Evolutionary conservation across 805 yeast genomes (phyloP).

Genomic region (Metschnikowia amazonensis): DNA sequence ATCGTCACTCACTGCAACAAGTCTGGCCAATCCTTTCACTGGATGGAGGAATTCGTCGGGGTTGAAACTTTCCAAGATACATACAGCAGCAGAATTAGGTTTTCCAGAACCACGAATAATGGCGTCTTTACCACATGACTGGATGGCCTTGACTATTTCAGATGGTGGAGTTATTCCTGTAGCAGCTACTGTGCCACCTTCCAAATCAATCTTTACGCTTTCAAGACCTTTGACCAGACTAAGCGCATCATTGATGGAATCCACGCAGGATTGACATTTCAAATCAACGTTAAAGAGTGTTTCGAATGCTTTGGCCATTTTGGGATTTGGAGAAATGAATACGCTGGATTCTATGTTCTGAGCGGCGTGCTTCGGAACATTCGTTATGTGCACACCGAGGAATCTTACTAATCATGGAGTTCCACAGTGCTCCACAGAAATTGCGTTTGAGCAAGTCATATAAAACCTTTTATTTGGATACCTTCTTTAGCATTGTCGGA

Average conservation of each 20-base stretch:
- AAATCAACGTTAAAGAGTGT: constrained; percentile 84
- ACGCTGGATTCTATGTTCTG: neutral
- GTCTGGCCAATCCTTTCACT: constrained; percentile 83
- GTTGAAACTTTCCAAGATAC: constrained; percentile 74
- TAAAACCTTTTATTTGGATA: too few relatives aligned
- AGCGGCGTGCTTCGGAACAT: neutral
- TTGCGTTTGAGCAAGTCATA: neutral
- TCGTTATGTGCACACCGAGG: neutral
- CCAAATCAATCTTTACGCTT: constrained; percentile 53
- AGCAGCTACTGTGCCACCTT: constrained; percentile 60
- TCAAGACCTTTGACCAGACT: constrained; percentile 47
- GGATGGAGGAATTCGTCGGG: constrained; percentile 46
- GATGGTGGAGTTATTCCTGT: constrained; percentile 76
- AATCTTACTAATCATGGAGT: neutral
- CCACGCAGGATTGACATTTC: constrained; percentile 72
- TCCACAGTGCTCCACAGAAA: neutral
- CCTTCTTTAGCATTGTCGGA: too few relatives aligned
- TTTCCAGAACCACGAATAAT: constrained; percentile 88
- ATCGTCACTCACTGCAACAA: constrained; percentile 59
- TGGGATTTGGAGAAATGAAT: neutral
- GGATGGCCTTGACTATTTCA: constrained; percentile 61
- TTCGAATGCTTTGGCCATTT: constrained; percentile 32
- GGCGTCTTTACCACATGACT: constrained; percentile 78
- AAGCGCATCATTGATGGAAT: constrained; percentile 54
- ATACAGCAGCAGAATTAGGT: constrained; percentile 86